Evolutionary conservation across 2,329 filamentous ascomycete genomes (phyloP), one percentile per base, ranked within the genome.

Genomic region (Venturia oleaginea): DNA sequence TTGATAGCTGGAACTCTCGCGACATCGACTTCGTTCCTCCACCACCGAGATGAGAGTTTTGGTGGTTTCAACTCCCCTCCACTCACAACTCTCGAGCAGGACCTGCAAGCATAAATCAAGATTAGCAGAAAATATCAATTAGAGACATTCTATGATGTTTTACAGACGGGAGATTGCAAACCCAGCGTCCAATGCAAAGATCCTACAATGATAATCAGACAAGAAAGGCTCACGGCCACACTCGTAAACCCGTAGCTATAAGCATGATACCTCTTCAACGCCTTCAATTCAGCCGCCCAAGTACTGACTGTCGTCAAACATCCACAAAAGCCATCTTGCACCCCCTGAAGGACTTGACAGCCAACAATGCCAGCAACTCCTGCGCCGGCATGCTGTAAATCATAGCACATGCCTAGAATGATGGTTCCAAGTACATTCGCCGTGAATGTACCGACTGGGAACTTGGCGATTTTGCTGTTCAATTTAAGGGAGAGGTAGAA

Each of bases 371-470:
- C 82, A 4, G 78, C 62, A 11, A 63, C 62, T 1, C 42, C 46
- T 19, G 34, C 32, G 17, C 48, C 46, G 15, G 51, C 62, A 27
- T 91, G 91, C 68, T 91, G 89, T 61, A 96, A 77, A 71, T 95
- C 89, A 78, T 84, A 96, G 37, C 86, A 83, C 81, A 91, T 86
- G 17, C 85, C 92, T 61, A 95, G 74, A 19, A 96, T 75, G 0
- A 82, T 82, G 0, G 90, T 92, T 4, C 92, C 93, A 17, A 88
- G 73, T 4, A 95, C 79, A 71, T 97, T 97, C 34, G 89, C 91
- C 0, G 79, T 76, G 70, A 97, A 96, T 0, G 93, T 97, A 2
- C 93, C 93, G 0, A 97, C 74, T 0, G 93, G 93, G 68, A 97
- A 97, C 0, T 81, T 77, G 0, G 85, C 74, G 0, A 85, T 69